Conservation (phyloP, 306 rosid genomes). For the Prinsepia uniflora region DNA sequence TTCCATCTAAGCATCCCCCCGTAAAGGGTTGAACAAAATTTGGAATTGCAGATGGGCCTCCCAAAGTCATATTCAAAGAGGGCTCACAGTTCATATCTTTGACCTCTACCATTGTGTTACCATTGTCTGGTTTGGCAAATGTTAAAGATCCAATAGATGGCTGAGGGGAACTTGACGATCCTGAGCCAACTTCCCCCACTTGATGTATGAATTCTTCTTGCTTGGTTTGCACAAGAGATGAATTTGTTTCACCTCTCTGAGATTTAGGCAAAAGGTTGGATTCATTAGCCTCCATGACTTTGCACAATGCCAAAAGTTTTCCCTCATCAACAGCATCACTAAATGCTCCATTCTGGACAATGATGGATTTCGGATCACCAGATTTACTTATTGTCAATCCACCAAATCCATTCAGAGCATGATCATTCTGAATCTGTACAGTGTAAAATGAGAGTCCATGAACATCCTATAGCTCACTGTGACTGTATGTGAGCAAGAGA, state of each 20-base stretch:
- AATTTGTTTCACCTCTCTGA: conserved; percentile 40
- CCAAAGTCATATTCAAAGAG: conserved; percentile 71
- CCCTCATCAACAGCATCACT: conserved; percentile 56
- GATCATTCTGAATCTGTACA: conserved; percentile 49
- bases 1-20: conserved; percentile 50
- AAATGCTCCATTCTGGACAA: conserved; percentile 40
- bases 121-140: conserved; percentile 49
- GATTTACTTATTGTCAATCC: conserved; percentile 37
- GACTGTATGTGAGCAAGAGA: neutral
- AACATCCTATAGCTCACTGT: neutral
- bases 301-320: conserved; percentile 79
- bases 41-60: conserved; percentile 46
- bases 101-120: conserved; percentile 47
- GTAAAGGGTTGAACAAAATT: conserved; percentile 47
- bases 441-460: conserved; percentile 25
- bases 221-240: conserved; percentile 38
- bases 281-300: conserved; percentile 75
- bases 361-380: conserved; percentile 43
- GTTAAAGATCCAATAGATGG: conserved; percentile 51
- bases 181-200: conserved; percentile 42
- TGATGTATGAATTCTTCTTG: conserved; percentile 39
- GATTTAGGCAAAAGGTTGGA: conserved; percentile 41
- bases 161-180: conserved; percentile 45
- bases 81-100: conserved; percentile 48
- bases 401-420: conserved; percentile 44